Percentiles rank a stretch among this genome's conserved stretches.
Evolutionary conservation across 257 asterid genomes (phyloP).

Genomic region (Nicotiana knightiana): DNA sequence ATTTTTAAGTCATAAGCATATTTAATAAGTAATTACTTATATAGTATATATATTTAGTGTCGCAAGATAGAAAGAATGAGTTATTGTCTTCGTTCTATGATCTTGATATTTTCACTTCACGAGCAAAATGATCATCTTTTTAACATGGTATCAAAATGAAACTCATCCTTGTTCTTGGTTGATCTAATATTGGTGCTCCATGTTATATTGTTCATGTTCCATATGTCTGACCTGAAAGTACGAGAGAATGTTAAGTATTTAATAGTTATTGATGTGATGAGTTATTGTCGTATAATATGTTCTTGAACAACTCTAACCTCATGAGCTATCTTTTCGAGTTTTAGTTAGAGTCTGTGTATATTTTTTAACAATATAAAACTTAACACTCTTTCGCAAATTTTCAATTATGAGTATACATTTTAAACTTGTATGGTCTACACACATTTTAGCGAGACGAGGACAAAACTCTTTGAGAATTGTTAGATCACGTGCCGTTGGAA

Average conservation of each 20-base stretch:
- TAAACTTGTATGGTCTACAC: neutral
- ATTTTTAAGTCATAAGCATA: neutral
- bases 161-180: neutral
- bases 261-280: neutral
- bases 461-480: neutral
- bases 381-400: neutral
- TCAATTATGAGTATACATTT: neutral
- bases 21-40: neutral
- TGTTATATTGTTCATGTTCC: neutral
- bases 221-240: neutral
- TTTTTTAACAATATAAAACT: no score
- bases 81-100: neutral
- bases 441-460: neutral
- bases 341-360: no score
- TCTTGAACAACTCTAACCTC: neutral
- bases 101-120: neutral
- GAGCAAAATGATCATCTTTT: no score
- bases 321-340: neutral
- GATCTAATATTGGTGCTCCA: neutral
- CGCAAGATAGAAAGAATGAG: neutral
- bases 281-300: neutral
- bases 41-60: neutral
- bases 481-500: constrained; percentile 13
- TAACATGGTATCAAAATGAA: no score
- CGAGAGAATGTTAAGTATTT: neutral